A percentile compares a stretch with the other conserved stretches of the same genome.
phyloP scores from a whole-genome alignment of 805 yeast genomes.

The Hermanozyma aechmeae region DNA sequence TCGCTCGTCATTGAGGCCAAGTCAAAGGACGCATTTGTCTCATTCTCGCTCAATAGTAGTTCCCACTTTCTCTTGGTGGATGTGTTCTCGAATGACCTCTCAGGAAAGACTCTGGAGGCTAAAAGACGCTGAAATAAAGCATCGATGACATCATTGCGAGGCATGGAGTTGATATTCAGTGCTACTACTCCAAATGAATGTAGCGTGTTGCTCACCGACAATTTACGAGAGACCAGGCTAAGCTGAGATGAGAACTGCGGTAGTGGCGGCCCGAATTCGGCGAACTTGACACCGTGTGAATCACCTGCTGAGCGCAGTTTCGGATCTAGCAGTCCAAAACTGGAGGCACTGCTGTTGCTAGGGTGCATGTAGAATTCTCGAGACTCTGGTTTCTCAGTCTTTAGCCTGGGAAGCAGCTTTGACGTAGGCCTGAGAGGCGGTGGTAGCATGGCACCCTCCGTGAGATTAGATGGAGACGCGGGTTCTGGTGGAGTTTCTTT shows the following conservation, averaged over 20 bases:
- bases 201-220: conserved; percentile 11
- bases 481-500: too few species aligned
- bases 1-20: conserved; percentile 15
- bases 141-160: conserved; percentile 27
- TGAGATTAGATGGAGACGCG: background rate
- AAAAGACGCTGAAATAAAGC: conserved; percentile 29
- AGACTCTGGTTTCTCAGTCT: conserved; percentile 3
- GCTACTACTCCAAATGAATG: conserved; percentile 27
- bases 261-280: conserved; percentile 1
- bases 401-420: conserved; percentile 1
- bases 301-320: conserved; percentile 2
- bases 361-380: conserved; percentile 9
- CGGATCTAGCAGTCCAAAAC: conserved; percentile 2
- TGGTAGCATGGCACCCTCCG: background rate
- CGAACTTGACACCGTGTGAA: background rate
- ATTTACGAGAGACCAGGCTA: too few species aligned
- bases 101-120: conserved; percentile 27
- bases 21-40: conserved; percentile 27
- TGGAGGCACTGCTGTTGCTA: conserved; percentile 2
- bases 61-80: conserved; percentile 35
- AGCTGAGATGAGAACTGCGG: too few species aligned
- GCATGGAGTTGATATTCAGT: conserved; percentile 24
- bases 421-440: background rate
- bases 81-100: conserved; percentile 21
- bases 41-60: conserved; percentile 30